Conservation (phyloP, 805 yeast species). For the Schwanniomyces occidentalis region DNA sequence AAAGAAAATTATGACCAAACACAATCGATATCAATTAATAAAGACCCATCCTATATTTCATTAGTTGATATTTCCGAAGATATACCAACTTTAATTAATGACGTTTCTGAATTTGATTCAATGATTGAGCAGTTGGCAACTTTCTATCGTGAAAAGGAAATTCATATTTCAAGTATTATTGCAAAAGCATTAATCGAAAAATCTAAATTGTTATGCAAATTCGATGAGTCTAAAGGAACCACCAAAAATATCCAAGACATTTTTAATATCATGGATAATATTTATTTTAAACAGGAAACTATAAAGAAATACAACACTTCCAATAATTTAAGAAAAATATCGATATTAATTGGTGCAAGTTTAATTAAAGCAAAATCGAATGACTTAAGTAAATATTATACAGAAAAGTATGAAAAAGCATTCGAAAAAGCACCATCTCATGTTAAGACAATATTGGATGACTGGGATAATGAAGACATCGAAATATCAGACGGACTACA, state of each 20-base stretch:
- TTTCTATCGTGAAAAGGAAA: conserved; percentile 24
- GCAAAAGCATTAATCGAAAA: conserved; percentile 2
- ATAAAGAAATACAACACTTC: conserved; percentile 8
- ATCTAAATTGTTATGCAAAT: conserved; percentile 3
- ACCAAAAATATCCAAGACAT: conserved; percentile 4
- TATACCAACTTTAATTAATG: conserved; percentile 22
- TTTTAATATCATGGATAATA: conserved; percentile 2
- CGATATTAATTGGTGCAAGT: conserved; percentile 12
- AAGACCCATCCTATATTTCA: conserved; percentile 9
- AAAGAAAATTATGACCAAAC: not conserved
- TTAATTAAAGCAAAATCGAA: conserved; percentile 12
- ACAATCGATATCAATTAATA: not conserved
- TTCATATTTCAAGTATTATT: conserved; percentile 13
- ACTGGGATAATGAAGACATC: conserved; percentile 14
- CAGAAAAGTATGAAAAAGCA: conserved; percentile 3
- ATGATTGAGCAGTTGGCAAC: conserved; percentile 36
- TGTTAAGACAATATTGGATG: conserved; percentile 10
- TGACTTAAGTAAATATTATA: conserved; percentile 4
- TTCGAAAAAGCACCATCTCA: conserved; percentile 7
- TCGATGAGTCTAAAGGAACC: not conserved
- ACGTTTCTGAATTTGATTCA: conserved; percentile 36
- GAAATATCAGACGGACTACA: conserved; percentile 3
- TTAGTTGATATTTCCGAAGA: conserved; percentile 20
- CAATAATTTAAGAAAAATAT: conserved; percentile 6
- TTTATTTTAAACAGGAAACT: conserved; percentile 4